Percentiles rank a stretch among this genome's conserved stretches.
These are phyloP conservation scores for Metschnikowia amazonensis DNA, from an alignment of 805 yeast genomes.

Conservation along the genomic window DNA sequence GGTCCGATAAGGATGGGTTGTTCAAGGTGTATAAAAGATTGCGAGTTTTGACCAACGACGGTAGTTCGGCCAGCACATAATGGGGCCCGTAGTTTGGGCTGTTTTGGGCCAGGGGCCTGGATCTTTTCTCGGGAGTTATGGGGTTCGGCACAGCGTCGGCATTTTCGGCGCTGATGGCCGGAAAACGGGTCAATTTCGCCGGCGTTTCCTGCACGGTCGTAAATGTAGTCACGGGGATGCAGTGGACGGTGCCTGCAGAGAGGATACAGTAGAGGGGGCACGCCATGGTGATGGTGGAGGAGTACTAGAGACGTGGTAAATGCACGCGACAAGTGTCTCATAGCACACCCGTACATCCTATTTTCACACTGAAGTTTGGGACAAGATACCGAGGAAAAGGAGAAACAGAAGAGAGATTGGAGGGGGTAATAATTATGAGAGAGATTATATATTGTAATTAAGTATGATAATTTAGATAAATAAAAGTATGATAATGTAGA, in stretches of 20 bases:
- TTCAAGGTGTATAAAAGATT: constrained; percentile 35
- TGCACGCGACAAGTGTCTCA: constrained; percentile 3
- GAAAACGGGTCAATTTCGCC: constrained; percentile 12
- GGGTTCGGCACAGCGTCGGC: background rate
- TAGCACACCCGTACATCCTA: constrained; percentile 4
- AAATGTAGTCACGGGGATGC: constrained; percentile 24
- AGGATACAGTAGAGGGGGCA: constrained; percentile 26
- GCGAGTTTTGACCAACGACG: constrained; percentile 17
- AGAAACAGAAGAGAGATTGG: no score
- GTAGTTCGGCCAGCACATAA: constrained; percentile 1
- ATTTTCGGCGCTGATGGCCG: constrained; percentile 7
- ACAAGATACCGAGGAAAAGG: no score
- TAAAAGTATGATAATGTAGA: no score
- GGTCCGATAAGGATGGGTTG: constrained; percentile 35
- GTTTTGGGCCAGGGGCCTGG: background rate
- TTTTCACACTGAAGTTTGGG: no score
- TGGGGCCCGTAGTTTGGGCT: background rate
- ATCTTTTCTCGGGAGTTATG: background rate
- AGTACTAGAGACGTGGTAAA: background rate
- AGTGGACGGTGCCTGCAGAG: constrained; percentile 24
- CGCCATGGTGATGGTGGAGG: constrained; percentile 10
- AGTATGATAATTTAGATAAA: no score
- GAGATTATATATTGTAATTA: no score
- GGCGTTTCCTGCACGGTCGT: constrained; percentile 8
- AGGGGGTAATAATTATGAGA: no score